Base-by-base conservation (phyloP, 2,329 filamentous ascomycete species). In the Aspergillus niger region DNA sequence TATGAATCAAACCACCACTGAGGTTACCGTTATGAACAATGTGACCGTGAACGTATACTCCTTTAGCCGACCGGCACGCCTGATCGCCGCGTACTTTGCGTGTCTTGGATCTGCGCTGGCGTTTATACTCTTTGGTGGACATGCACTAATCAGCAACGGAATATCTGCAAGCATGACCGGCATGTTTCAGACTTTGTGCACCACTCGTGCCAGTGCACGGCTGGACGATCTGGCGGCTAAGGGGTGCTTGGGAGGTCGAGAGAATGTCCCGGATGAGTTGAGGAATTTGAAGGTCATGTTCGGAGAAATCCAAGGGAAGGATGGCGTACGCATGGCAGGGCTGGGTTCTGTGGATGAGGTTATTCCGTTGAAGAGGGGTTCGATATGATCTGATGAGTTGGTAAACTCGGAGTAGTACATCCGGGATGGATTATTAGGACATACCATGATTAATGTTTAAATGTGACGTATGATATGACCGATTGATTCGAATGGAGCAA, bases 211-310 rank as follows among this genome's bases (percentile, higher is more conserved):
- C 1, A 61, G 61, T 61, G 50, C 57, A 2, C 28, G 48, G n/a
- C 17, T 63, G 3, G 48, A 48, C 8, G 26, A 55, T 24, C 52
- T 65, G 26, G 60, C 63, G 8, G 41, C 56, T 8, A 50, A 47
- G 38, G 63, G 63, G 2, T 65, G 61, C 38, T 20, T 65, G 6
- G 63, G 58, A 4, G 65, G 64, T 0, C 58, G 62, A 2, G 57
- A 61, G 57, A 66, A 66, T 50, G 58, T 66, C 17, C 65, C 64
- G 1, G 59, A 59, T 3, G 56, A 61, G 8, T 36, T 61, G 28
- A 64, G 60, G 51, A 48, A 63, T 28, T 47, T 66, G 43, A 51
- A 59, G 41, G 67, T 65, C 8, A 58, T 57, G 56, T 65, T 63
- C 59, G 61, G 61, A 8, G 63, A 61, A 22, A 41, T 65, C 3